Evolutionary conservation across 78 protist genomes (phyloP).

Genomic region (Dictyostelium firmibasis): DNA sequence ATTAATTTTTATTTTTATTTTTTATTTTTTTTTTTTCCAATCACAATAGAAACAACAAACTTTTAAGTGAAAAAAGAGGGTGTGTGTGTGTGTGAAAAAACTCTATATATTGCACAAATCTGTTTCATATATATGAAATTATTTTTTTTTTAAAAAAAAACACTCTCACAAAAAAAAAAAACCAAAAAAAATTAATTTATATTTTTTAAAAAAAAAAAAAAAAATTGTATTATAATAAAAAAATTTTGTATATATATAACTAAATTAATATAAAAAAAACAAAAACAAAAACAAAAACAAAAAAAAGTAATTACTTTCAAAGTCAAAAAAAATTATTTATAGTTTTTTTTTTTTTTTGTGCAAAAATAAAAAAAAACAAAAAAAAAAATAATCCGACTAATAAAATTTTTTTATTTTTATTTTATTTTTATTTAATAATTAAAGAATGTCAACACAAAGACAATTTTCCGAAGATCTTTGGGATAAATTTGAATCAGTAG

Average conservation of each 20-base stretch:
- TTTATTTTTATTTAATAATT: not conserved
- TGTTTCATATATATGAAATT: too few species aligned
- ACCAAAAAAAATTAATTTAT: too few species aligned
- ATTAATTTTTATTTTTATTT: too few species aligned
- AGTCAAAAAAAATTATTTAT: too few species aligned
- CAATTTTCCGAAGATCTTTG: conserved; percentile 72
- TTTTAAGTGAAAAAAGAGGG: not conserved
- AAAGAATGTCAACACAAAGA: conserved; percentile 7
- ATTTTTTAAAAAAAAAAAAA: too few species aligned
- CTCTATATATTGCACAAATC: not conserved
- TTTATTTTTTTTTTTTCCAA: too few species aligned
- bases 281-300: too few species aligned
- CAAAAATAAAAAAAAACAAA: not conserved
- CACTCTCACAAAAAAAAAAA: not conserved
- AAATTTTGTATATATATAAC: not conserved
- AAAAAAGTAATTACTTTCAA: too few species aligned
- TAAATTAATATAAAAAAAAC: too few species aligned
- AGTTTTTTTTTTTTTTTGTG: not conserved
- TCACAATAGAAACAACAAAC: not conserved
- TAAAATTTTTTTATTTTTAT: not conserved
- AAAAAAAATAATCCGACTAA: not conserved
- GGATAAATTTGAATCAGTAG: conserved; percentile 75
- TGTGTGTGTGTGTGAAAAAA: not conserved
- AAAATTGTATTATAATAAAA: too few species aligned
- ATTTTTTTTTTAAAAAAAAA: too few species aligned